These are phyloP conservation scores for Mycena amicta DNA, from an alignment of 768 basidiomycete genomes.

Conservation along the genomic window DNA sequence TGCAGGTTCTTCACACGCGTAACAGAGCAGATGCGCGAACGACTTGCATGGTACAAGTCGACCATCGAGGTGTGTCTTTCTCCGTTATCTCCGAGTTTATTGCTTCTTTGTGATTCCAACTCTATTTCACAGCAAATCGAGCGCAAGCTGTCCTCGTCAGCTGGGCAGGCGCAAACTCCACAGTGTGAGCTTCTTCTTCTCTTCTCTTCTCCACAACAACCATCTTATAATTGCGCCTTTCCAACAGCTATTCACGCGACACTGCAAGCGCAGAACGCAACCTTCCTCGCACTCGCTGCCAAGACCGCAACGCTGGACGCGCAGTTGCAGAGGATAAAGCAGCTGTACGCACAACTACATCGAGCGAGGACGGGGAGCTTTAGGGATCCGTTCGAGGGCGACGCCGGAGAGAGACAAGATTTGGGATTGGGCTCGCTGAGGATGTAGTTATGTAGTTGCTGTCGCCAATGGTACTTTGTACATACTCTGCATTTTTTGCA, in stretches of 20 bases:
- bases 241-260: conserved; percentile 77
- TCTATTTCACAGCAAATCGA: conserved; percentile 68
- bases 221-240: conserved; percentile 6
- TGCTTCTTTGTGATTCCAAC: background rate
- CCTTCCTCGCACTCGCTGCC: conserved; percentile 74
- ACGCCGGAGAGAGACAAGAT: conserved; percentile 40
- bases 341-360: conserved; percentile 77
- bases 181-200: conserved; percentile 52
- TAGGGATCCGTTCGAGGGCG: conserved; percentile 75
- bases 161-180: conserved; percentile 69
- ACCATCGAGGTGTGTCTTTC: conserved; percentile 67
- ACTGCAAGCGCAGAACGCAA: conserved; percentile 77
- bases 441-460: conserved; percentile 1
- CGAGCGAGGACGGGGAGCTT: conserved; percentile 79
- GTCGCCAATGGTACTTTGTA: background rate
- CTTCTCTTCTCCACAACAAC: conserved; percentile 7
- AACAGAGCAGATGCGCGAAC: conserved; percentile 70
- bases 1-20: conserved; percentile 77
- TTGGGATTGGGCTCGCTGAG: conserved; percentile 41
- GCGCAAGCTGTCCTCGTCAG: conserved; percentile 72
- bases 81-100: background rate
- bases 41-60: conserved; percentile 75
- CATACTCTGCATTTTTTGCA: background rate
- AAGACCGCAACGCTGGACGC: conserved; percentile 75
- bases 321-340: conserved; percentile 77